phyloP scores from a whole-genome alignment of 148 eudicot species.

The Fallopia convolvulus region DNA sequence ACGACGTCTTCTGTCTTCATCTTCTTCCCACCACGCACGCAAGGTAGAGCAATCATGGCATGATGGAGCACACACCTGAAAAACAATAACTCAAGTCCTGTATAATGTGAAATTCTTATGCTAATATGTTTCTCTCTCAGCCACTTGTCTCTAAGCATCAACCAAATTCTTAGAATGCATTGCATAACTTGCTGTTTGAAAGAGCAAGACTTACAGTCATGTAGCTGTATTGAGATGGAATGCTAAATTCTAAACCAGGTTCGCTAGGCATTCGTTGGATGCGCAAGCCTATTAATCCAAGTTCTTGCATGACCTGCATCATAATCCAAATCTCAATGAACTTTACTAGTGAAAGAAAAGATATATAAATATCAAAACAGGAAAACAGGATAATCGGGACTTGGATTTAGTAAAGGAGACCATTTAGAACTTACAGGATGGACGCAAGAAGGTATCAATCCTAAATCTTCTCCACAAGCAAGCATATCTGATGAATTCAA shows the following conservation, averaged over 20 bases:
- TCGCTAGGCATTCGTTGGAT: constrained; percentile 98
- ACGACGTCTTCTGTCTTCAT: constrained; percentile 71
- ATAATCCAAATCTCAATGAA: not conserved
- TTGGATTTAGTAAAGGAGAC: not conserved
- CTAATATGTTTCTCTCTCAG: no score
- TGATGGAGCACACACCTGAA: constrained; percentile 96
- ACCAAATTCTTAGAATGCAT: not conserved
- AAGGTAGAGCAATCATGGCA: constrained; percentile 95
- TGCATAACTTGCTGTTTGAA: not conserved
- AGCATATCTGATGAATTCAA: constrained; percentile 92
- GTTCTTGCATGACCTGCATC: constrained; percentile 92
- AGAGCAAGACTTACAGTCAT: constrained; percentile 65
- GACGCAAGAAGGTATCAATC: constrained; percentile 92
- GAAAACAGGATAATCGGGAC: not conserved
- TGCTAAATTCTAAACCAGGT: constrained; percentile 74
- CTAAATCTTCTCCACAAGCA: constrained; percentile 97
- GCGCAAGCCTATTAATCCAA: constrained; percentile 87
- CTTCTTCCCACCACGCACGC: constrained; percentile 99
- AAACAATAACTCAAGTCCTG: not conserved
- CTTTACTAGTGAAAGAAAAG: not conserved
- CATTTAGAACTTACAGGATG: constrained; percentile 85
- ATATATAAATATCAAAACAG: not conserved
- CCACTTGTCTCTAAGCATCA: not conserved
- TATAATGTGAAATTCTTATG: not conserved
- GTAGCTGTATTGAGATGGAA: constrained; percentile 83